These are phyloP conservation scores for Jackrogersella multiformis DNA, from an alignment of 495 filamentous ascomycete species.

Conservation along the genomic window DNA sequence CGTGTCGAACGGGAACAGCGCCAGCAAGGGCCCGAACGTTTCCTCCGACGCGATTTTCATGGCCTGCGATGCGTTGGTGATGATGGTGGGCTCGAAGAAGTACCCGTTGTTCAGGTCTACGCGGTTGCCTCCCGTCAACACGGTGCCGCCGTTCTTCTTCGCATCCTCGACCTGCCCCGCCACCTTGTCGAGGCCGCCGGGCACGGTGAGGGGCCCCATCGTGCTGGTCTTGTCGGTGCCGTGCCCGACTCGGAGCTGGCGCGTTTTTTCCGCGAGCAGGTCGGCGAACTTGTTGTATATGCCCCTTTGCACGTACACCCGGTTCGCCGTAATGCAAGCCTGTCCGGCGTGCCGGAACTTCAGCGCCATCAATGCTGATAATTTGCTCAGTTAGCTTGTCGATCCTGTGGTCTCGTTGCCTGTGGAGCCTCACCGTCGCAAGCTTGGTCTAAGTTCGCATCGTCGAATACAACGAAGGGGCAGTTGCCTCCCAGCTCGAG, in stretches of 20 bases:
- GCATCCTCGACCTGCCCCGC: conserved; percentile 71
- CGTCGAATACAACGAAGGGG: conserved; percentile 78
- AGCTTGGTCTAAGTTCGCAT: conserved; percentile 73
- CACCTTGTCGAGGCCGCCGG: conserved; percentile 70
- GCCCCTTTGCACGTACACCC: conserved; percentile 72
- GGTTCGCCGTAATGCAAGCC: conserved; percentile 78
- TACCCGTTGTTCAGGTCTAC: conserved; percentile 57
- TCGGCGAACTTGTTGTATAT: conserved; percentile 64
- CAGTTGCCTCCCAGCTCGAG: conserved; percentile 81
- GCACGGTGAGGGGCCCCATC: conserved; percentile 74
- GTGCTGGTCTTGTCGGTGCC: conserved; percentile 66
- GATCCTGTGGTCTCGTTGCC: conserved; percentile 36
- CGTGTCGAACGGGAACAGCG: conserved; percentile 73
- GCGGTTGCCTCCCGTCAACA: conserved; percentile 66
- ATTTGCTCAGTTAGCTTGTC: background rate
- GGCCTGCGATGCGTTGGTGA: conserved; percentile 66
- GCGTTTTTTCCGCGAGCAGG: conserved; percentile 63
- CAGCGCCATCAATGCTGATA: conserved; percentile 59
- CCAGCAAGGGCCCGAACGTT: conserved; percentile 74
- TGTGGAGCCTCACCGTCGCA: conserved; percentile 59
- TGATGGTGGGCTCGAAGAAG: conserved; percentile 78
- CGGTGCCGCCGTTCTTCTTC: conserved; percentile 64
- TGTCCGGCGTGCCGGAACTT: conserved; percentile 78
- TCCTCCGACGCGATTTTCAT: conserved; percentile 76
- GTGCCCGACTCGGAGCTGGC: conserved; percentile 70